Evolutionary conservation across 306 rosid genomes (phyloP).

Genomic region (Cucumis cinereus): DNA sequence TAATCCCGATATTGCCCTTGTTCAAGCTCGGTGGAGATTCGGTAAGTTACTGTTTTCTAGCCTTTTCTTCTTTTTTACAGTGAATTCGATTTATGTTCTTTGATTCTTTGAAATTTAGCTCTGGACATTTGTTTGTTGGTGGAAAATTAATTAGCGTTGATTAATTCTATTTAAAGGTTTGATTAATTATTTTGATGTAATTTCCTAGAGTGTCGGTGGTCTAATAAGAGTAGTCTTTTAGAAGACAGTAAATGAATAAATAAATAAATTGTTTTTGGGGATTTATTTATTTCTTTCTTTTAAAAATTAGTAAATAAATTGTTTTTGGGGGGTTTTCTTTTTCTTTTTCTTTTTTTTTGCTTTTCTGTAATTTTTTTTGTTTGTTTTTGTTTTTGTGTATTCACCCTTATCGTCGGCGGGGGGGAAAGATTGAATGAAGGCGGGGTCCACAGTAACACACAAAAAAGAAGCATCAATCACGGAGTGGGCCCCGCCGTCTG

Average conservation of each 20-base stretch:
- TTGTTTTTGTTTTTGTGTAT: background rate
- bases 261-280: background rate
- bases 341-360: background rate
- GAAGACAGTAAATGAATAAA: background rate
- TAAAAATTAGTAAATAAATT: background rate
- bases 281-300: background rate
- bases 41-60: conserved; percentile 27
- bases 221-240: background rate
- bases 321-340: background rate
- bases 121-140: background rate
- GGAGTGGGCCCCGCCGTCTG: conserved; percentile 25
- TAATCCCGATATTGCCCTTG: conserved; percentile 73
- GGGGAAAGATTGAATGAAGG: conserved; percentile 5
- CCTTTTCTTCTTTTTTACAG: background rate
- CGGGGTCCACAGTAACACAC: conserved; percentile 17
- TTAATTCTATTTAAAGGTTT: background rate
- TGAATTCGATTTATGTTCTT: background rate
- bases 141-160: background rate
- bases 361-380: too few species aligned
- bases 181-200: background rate
- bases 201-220: conserved; percentile 52
- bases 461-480: conserved; percentile 36
- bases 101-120: background rate
- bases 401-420: conserved; percentile 19
- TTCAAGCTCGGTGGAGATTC: conserved; percentile 98